Base-by-base conservation (phyloP, 2,329 filamentous ascomycete species). In the Paecilomyces sp. region DNA sequence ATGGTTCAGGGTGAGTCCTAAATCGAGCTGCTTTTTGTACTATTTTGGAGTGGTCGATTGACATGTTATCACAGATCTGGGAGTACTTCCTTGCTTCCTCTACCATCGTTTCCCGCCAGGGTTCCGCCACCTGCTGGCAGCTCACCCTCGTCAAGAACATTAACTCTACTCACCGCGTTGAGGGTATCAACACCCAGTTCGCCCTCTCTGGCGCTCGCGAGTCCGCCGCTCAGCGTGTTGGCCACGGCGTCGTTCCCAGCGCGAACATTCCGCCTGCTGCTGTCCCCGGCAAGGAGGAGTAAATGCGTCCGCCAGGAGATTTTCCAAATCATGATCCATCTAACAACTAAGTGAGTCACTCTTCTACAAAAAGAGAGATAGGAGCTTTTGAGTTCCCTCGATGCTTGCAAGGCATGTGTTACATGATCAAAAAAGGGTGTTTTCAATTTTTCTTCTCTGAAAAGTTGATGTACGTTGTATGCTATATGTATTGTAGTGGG, bases 51-150 rank as follows among this genome's bases (percentile, higher is more conserved):
- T 15, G 8, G 15, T 12, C 28, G 57, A 31, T 61, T 68, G 61
- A 66, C 33, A 18, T 31, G 22, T 8, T 52, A 24, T 60, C 31
- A 11, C 31, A 90, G 87, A 94, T 94, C 74, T 95, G 91, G 91
- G 90, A 95, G 73, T 91, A 87, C 78, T 96, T 96, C 85, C 85
- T 95, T 62, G 90, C 90, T 64, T 92, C 87, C 76, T 91, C 89
- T 18, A 90, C 88, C 72, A 95, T 96, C 74, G 85, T 85, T 70
- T 91, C 91, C 28, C 88, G 91, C 72, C 91, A 95, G 77, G 91
- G 91, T 66, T 83, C 84, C 66, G 91, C 91, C 59, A 91, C 90
- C 33, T 94, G 91, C 83, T 95, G 86, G 81, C 91, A 95, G 80
- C 89, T 96, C 69, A 87, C 87, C 18, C 80, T 91, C 61, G 89